A percentile compares a stretch with the other conserved stretches of the same genome.
These are phyloP conservation scores for Colletotrichum sublineola DNA, from an alignment of 2,329 filamentous ascomycete species.

Conservation along the genomic window DNA sequence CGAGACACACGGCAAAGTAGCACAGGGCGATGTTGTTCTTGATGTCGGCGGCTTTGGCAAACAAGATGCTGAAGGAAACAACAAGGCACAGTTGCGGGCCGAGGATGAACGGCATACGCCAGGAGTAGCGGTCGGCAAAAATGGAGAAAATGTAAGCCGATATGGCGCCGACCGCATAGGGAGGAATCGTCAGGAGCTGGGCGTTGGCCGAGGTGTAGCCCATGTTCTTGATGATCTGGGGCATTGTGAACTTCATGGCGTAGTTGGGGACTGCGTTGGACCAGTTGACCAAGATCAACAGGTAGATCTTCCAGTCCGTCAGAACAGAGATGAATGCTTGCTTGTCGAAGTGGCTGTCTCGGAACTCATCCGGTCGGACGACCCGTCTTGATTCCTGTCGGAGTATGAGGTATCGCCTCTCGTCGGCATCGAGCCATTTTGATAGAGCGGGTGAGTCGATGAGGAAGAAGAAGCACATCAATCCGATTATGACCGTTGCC, in stretches of 20 bases:
- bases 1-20: constrained; percentile 60
- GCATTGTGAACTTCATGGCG: constrained; percentile 52
- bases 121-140: constrained; percentile 54
- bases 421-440: constrained; percentile 54
- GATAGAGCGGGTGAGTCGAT: constrained; percentile 57
- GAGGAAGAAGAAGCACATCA: constrained; percentile 61
- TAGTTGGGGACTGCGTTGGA: constrained; percentile 56
- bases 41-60: constrained; percentile 53
- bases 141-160: constrained; percentile 51
- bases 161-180: constrained; percentile 52
- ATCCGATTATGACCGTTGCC: constrained; percentile 54
- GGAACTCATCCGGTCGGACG: constrained; percentile 44
- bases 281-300: constrained; percentile 58
- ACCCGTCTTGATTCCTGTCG: constrained; percentile 51
- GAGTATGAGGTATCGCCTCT: constrained; percentile 57
- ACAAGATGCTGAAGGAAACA: constrained; percentile 53
- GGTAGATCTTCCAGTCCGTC: constrained; percentile 61
- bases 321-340: constrained; percentile 55
- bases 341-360: constrained; percentile 51
- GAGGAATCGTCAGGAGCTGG: constrained; percentile 52
- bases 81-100: constrained; percentile 52
- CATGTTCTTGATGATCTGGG: constrained; percentile 57
- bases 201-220: constrained; percentile 53
- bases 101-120: constrained; percentile 56
- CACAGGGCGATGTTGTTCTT: constrained; percentile 55